Percentiles rank a stretch among this genome's conserved stretches.
Conservation (phyloP, 768 basidiomycete genomes). For the Lactifluus pinguis region DNA sequence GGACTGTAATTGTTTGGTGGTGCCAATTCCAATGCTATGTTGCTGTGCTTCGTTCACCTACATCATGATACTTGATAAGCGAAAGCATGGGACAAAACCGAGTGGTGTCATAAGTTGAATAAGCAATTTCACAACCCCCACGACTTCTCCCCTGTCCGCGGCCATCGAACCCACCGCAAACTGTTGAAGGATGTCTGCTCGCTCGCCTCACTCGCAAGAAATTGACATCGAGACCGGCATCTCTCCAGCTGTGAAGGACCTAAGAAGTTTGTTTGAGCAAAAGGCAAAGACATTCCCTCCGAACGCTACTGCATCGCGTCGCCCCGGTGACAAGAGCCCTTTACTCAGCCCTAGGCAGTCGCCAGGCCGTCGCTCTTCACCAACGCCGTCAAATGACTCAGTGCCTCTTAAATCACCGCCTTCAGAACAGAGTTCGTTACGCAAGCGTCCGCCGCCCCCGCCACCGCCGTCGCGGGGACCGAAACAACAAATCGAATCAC, state of each 20-base stretch:
- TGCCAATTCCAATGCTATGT: not conserved
- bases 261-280: conserved; percentile 10
- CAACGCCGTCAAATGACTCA: not conserved
- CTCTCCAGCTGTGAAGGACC: conserved; percentile 10
- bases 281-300: conserved; percentile 3
- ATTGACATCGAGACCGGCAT: not conserved
- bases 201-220: not conserved
- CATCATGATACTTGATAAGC: not conserved
- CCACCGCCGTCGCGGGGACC: conserved; percentile 8
- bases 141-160: not conserved
- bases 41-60: not conserved
- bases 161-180: not conserved
- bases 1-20: not conserved
- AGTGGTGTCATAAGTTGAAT: no score
- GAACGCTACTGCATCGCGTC: not conserved
- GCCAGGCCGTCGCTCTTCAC: conserved; percentile 2
- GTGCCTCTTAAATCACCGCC: not conserved
- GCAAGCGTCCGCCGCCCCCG: conserved; percentile 12
- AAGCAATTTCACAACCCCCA: not conserved
- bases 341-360: not conserved
- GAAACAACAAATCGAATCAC: conserved; percentile 12
- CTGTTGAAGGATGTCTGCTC: not conserved
- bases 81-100: not conserved
- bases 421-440: conserved; percentile 2
- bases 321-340: not conserved